phyloP scores from a whole-genome alignment of 78 protist genomes.

The Bigelowiella natans region DNA sequence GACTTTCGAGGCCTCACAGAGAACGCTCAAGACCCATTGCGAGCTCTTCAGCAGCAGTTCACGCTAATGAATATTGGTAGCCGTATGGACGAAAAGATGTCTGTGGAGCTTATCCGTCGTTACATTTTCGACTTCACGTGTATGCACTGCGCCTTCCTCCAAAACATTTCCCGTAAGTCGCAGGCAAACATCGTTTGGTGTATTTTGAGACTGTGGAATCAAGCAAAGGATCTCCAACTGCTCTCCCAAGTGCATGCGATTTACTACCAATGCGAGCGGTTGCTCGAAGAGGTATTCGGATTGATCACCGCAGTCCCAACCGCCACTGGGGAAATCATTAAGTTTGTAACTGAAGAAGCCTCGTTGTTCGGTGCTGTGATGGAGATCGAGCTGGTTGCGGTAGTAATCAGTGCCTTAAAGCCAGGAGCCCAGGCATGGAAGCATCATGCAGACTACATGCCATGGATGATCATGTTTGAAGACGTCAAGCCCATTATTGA shows the following conservation, averaged over 20 bases:
- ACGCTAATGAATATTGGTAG: not conserved
- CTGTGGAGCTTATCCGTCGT: not conserved
- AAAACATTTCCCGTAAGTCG: not conserved
- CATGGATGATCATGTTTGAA: not conserved
- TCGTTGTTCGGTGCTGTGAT: not conserved
- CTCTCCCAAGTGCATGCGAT: not conserved
- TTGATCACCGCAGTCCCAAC: not conserved
- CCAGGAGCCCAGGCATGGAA: not conserved
- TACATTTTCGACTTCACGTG: slow-evolving; percentile 1
- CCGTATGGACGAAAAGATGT: not conserved
- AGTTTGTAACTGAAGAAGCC: not conserved
- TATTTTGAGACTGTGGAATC: not conserved
- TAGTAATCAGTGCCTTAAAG: not conserved
- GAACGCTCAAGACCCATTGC: not conserved
- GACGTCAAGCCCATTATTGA: not conserved
- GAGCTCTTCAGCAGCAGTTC: not conserved
- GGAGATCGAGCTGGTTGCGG: not conserved
- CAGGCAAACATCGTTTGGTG: not conserved
- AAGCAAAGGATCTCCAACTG: not conserved
- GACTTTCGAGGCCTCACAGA: not conserved
- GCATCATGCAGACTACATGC: not conserved
- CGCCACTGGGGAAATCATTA: not conserved
- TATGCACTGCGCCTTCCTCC: not conserved
- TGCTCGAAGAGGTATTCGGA: not conserved
- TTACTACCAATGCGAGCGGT: not conserved